Conservation (phyloP, 352 stramenopile genomes). For the Phytopythium sindhum region DNA sequence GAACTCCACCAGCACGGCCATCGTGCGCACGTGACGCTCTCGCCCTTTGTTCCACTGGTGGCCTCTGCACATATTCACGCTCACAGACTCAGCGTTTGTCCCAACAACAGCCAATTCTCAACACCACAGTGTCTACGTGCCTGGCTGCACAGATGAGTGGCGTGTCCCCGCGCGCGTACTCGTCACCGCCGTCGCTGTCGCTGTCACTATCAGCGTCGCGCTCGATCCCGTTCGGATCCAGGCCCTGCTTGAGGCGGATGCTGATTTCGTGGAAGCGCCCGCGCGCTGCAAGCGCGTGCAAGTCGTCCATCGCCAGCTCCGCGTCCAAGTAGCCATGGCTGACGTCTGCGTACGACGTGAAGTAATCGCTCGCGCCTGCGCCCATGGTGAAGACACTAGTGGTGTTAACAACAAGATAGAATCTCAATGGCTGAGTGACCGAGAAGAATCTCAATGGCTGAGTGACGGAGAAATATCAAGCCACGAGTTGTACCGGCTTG, state of each 20-base stretch:
- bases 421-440: background rate
- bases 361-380: constrained; percentile 44
- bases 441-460: no score
- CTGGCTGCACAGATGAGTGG: constrained; percentile 58
- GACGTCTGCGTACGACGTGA: constrained; percentile 53
- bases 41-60: constrained; percentile 37
- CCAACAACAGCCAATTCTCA: background rate
- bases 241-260: constrained; percentile 46
- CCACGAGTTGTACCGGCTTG: no score
- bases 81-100: background rate
- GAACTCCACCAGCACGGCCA: constrained; percentile 50
- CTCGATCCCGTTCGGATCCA: constrained; percentile 50
- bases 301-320: constrained; percentile 46
- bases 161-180: constrained; percentile 46
- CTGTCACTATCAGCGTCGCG: constrained; percentile 25
- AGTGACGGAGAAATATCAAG: no score
- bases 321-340: constrained; percentile 53
- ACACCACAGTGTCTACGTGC: constrained; percentile 11
- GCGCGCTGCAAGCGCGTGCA: constrained; percentile 46
- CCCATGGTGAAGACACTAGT: constrained; percentile 27
- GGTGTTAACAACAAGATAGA: no score
- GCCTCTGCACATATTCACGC: constrained; percentile 19
- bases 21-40: constrained; percentile 49
- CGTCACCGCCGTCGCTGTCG: constrained; percentile 17
- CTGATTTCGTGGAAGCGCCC: constrained; percentile 37